Evolutionary conservation across 345 rosid genomes (phyloP).

Genomic region (Hibiscus syriacus): DNA sequence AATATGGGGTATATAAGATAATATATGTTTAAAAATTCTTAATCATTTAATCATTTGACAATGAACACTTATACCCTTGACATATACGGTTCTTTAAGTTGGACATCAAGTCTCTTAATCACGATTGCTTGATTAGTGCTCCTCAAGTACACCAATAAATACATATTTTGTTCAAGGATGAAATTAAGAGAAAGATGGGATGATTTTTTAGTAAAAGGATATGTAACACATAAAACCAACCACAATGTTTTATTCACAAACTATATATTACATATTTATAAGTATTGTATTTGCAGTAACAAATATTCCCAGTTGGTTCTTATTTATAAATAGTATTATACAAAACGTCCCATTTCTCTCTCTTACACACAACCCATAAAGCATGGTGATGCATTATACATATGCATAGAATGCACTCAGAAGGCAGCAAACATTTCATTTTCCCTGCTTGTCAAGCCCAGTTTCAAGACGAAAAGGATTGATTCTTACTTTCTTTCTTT

Average conservation of each 20-base stretch:
- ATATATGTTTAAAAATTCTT: too few relatives aligned
- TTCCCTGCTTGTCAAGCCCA: constrained; percentile 25
- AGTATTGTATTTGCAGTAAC: constrained; percentile 19
- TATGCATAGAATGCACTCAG: constrained; percentile 27
- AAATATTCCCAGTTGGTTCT: constrained; percentile 37
- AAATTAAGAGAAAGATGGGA: too few relatives aligned
- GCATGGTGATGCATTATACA: constrained; percentile 30
- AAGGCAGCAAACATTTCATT: constrained; percentile 29
- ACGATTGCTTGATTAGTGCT: too few relatives aligned
- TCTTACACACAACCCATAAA: constrained; percentile 24
- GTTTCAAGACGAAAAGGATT: constrained; percentile 11
- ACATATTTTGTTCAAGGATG: too few relatives aligned
- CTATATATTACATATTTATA: background rate
- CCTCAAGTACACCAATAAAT: too few relatives aligned
- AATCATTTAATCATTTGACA: too few relatives aligned
- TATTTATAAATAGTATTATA: constrained; percentile 8
- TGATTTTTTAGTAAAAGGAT: background rate
- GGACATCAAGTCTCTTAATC: too few relatives aligned
- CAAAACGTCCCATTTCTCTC: constrained; percentile 9
- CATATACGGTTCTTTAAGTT: too few relatives aligned
- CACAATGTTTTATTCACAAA: background rate
- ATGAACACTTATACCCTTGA: too few relatives aligned
- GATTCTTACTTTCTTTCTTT: constrained; percentile 13
- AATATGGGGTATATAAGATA: too few relatives aligned
- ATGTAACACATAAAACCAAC: background rate